phyloP scores from a whole-genome alignment of 140 eudicot species.

The Ambrosia hybrid region DNA sequence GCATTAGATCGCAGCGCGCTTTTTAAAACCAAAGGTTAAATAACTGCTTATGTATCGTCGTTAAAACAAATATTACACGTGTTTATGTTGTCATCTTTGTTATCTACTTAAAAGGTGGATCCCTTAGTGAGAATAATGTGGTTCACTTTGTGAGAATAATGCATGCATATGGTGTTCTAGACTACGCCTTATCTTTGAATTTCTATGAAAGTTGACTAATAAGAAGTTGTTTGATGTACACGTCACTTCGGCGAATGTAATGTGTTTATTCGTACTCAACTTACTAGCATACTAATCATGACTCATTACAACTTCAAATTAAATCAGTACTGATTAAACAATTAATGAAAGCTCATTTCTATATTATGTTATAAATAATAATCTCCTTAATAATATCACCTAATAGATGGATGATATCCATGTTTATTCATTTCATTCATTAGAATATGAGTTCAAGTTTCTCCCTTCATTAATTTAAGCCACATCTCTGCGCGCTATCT shows the following conservation, averaged over 20 bases:
- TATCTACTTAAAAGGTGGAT: no score
- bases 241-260: not conserved
- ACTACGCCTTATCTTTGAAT: no score
- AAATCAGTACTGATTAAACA: not conserved
- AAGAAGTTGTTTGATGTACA: no score
- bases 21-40: not conserved
- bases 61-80: not conserved
- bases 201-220: no score
- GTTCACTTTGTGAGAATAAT: not conserved
- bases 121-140: no score
- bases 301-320: not conserved
- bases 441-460: slow-evolving; percentile 1
- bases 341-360: not conserved
- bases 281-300: slow-evolving; percentile 21
- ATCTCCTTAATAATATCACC: slow-evolving; percentile 1
- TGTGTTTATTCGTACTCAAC: slow-evolving; percentile 30
- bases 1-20: no score
- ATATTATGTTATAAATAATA: slow-evolving; percentile 15
- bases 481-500: slow-evolving; percentile 42
- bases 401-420: slow-evolving; percentile 16
- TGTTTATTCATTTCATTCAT: slow-evolving; percentile 16
- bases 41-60: not conserved
- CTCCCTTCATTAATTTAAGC: slow-evolving; percentile 14
- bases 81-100: not conserved
- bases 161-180: not conserved